Evolutionary conservation across 192 early-diverging fungal species (phyloP).

Genomic region (Kickxella alabastrina): DNA sequence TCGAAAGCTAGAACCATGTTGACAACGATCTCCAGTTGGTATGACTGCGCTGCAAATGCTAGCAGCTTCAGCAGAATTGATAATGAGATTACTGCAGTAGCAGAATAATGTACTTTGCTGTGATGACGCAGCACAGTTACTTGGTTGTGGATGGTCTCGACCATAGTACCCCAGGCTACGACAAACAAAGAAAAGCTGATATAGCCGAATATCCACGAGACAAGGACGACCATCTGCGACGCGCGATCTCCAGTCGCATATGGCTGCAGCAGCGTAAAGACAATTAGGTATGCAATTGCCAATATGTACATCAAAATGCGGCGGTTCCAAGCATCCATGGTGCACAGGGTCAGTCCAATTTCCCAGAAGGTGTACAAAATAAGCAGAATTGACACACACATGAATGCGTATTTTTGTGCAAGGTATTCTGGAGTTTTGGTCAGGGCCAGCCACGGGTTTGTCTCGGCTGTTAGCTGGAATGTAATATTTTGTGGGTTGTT

Average conservation of each 20-base stretch:
- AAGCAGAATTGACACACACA: constrained; percentile 10
- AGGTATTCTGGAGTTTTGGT: constrained; percentile 8
- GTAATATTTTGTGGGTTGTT: background rate
- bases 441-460: constrained; percentile 23
- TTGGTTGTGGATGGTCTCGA: constrained; percentile 14
- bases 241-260: constrained; percentile 16
- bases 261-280: constrained; percentile 35
- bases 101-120: background rate
- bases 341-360: constrained; percentile 30
- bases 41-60: constrained; percentile 37
- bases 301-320: constrained; percentile 42
- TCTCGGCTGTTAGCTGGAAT: background rate
- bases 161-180: constrained; percentile 30
- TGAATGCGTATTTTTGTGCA: constrained; percentile 24
- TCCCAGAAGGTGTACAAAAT: constrained; percentile 36
- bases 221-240: constrained; percentile 20
- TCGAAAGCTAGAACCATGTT: constrained; percentile 13
- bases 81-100: constrained; percentile 14
- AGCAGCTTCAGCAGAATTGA: constrained; percentile 23
- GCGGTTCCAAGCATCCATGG: constrained; percentile 25
- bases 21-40: constrained; percentile 12
- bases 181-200: constrained; percentile 29
- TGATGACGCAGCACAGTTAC: background rate
- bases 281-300: constrained; percentile 24
- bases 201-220: constrained; percentile 40